Conservation (phyloP, 1,284 basidiomycete species). For the Sporisorium exsertum region DNA sequence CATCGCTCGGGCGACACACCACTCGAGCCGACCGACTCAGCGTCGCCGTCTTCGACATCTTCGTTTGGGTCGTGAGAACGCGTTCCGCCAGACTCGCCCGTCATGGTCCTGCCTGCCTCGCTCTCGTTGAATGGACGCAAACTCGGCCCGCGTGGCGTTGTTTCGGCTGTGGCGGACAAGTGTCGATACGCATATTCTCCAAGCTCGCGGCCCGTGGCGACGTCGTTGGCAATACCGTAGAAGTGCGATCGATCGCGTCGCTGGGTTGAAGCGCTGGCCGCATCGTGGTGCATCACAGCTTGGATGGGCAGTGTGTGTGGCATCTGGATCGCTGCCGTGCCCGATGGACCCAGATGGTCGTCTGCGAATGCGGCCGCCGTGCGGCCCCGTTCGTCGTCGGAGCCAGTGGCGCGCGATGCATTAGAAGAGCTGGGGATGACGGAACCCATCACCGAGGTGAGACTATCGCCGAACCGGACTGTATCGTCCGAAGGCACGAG, state of each 20-base stretch:
- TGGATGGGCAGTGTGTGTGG: constrained; percentile 41
- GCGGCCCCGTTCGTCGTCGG: constrained; percentile 15
- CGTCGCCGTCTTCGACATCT: constrained; percentile 30
- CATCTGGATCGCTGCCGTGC: constrained; percentile 37
- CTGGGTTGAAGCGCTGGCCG: background rate
- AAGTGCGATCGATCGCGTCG: constrained; percentile 35
- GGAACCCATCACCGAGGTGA: constrained; percentile 69
- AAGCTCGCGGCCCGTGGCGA: constrained; percentile 53
- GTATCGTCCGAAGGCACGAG: constrained; percentile 82
- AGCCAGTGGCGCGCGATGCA: constrained; percentile 6
- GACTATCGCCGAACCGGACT: constrained; percentile 80
- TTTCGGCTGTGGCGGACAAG: constrained; percentile 2
- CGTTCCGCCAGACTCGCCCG: constrained; percentile 10
- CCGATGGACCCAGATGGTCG: constrained; percentile 37
- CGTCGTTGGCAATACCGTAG: constrained; percentile 58
- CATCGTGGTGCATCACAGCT: constrained; percentile 25
- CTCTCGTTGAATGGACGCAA: constrained; percentile 22
- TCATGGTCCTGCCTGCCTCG: constrained; percentile 11
- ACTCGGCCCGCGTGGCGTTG: background rate
- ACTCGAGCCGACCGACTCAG: constrained; percentile 23
- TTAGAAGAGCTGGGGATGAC: constrained; percentile 4
- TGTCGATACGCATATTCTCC: constrained; percentile 39
- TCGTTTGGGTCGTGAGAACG: constrained; percentile 30
- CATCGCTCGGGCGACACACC: constrained; percentile 41
- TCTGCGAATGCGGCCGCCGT: constrained; percentile 10